Evolutionary conservation across 208 protist species (phyloP), one percentile per base, ranked within the genome.

Genomic region (Leptomonas seymouri): DNA sequence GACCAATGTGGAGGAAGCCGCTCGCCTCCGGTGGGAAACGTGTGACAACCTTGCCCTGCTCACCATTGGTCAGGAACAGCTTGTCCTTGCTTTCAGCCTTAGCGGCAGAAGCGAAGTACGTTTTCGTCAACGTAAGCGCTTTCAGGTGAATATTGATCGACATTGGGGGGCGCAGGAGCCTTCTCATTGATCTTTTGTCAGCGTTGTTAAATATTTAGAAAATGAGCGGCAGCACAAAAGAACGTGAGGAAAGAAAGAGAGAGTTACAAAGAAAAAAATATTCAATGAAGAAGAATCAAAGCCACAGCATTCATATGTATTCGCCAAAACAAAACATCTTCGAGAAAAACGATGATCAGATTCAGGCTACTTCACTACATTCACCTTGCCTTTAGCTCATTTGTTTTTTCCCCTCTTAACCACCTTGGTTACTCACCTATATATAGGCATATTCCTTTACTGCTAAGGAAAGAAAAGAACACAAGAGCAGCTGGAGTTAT

Each of bases 1-100:
- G 99, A 16, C 98, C 98, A 79, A 99, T 99, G 79, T 99, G 98
- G 16, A 99, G 80, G 74, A 98, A 99, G 8, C 98, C 98, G 67
- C 91, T 97, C 12, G 98, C 96, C 78, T 99, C 98, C 2, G 98
- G 98, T n/a, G 98, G 97, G 74, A 99, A 99, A 62, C 98, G 87
- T 36, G 97, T 99, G 11, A 97, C 87, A 58, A 99, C 97, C 34
- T 93, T 85, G 28, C 95, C 95, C 61, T 96, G 72, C 39, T 85
- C 82, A 25, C 93, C 95, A 85, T 95, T 77, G 48, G 79, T 85
- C 9, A 97, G 70, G 3, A 56, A 67, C 42, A 97, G 81, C 67
- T 90, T 96, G 60, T 97, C 91, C 11, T 80, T 66, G 25, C 89
- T 84, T 30, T 60, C 61, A 23, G 44, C 49, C 11, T 55, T 57